phyloP scores from a whole-genome alignment of 495 filamentous ascomycete genomes.

The Mytilinidion resinicola region DNA sequence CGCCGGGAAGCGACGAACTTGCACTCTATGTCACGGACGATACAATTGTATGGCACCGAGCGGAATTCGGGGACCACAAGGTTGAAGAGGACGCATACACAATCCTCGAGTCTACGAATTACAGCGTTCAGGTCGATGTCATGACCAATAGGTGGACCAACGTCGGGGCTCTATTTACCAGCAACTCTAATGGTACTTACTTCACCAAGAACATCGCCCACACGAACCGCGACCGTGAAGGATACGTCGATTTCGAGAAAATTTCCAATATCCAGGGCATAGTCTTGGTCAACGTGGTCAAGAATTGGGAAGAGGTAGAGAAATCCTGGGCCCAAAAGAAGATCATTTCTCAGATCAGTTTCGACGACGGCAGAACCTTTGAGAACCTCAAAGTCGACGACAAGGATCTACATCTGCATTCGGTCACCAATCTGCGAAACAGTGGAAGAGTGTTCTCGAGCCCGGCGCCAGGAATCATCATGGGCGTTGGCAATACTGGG shows the following conservation, averaged over 20 bases:
- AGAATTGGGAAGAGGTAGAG: slow-evolving; percentile 74
- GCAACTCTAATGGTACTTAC: slow-evolving; percentile 94
- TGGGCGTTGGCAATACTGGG: slow-evolving; percentile 88
- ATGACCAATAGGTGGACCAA: slow-evolving; percentile 55
- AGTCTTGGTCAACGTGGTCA: slow-evolving; percentile 79
- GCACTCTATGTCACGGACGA: slow-evolving; percentile 81
- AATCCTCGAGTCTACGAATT: slow-evolving; percentile 87
- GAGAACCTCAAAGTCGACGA: slow-evolving; percentile 55
- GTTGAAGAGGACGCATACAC: slow-evolving; percentile 86
- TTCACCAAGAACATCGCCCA: slow-evolving; percentile 85
- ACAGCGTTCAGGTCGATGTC: slow-evolving; percentile 95
- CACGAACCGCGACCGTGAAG: slow-evolving; percentile 68
- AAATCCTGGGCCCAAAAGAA: slow-evolving; percentile 53
- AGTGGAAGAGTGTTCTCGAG: slow-evolving; percentile 87
- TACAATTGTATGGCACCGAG: slow-evolving; percentile 79
- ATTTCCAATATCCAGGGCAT: slow-evolving; percentile 84
- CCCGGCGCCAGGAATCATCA: slow-evolving; percentile 82
- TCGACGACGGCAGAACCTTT: slow-evolving; percentile 85
- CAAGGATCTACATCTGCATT: slow-evolving; percentile 73
- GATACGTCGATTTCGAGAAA: slow-evolving; percentile 89
- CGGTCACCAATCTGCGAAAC: slow-evolving; percentile 73
- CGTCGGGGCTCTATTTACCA: slow-evolving; percentile 84
- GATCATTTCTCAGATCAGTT: slow-evolving; percentile 73
- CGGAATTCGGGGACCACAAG: slow-evolving; percentile 75
- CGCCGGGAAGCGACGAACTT: slow-evolving; percentile 76